A percentile compares a stretch with the other conserved stretches of the same genome.
phyloP scores from a whole-genome alignment of 2,329 filamentous ascomycete genomes.

The Colletotrichum lindemuthianum region DNA sequence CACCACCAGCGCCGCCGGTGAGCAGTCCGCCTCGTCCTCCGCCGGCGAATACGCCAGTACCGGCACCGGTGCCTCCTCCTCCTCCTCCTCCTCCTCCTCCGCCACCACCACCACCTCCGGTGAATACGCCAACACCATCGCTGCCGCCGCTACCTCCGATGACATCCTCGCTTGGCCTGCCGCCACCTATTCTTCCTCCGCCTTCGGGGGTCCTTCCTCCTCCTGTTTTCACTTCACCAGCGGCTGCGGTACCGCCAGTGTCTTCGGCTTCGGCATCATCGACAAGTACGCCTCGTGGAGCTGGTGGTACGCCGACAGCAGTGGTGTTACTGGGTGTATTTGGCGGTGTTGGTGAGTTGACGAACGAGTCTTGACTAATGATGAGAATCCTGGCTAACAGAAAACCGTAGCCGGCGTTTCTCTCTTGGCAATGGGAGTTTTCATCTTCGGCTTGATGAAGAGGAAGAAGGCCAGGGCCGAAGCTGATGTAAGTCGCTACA shows the following conservation, averaged over 20 bases:
- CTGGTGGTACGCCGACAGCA: slow-evolving; percentile 25
- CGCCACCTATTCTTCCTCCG: slow-evolving; percentile 3
- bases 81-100: neutral
- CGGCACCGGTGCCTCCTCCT: neutral
- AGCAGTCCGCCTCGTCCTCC: slow-evolving; percentile 16
- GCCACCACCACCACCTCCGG: slow-evolving; percentile 1
- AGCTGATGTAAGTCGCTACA: slow-evolving; percentile 7
- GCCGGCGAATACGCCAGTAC: neutral
- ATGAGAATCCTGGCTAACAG: neutral
- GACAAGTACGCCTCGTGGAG: slow-evolving; percentile 1
- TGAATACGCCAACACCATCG: neutral
- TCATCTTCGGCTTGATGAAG: slow-evolving; percentile 29
- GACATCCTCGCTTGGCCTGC: slow-evolving; percentile 1
- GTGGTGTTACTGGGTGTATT: slow-evolving; percentile 30
- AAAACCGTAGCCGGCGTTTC: slow-evolving; percentile 20
- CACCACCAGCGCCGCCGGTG: slow-evolving; percentile 6
- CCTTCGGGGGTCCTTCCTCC: slow-evolving; percentile 9
- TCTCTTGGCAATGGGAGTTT: slow-evolving; percentile 27
- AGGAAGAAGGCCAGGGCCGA: slow-evolving; percentile 8
- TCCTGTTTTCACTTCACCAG: neutral
- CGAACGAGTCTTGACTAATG: too few relatives aligned
- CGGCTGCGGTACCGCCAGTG: neutral
- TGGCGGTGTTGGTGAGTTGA: slow-evolving; percentile 31
- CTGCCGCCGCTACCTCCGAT: slow-evolving; percentile 5
- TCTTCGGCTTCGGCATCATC: slow-evolving; percentile 16